Evolutionary conservation across 345 rosid species (phyloP), one percentile per base, ranked within the genome.

Genomic region (Camelina neglecta): DNA sequence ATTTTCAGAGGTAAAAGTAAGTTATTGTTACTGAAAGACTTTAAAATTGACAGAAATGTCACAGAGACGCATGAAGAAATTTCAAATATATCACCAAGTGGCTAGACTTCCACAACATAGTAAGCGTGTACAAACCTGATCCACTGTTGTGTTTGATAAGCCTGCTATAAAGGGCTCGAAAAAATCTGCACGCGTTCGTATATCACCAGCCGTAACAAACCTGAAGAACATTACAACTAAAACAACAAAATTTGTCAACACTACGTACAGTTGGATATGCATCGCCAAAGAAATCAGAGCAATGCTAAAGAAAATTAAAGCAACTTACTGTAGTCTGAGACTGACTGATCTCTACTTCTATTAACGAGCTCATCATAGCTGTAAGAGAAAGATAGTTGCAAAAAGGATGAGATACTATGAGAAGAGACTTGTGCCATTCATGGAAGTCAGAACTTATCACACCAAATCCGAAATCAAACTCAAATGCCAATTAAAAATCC

Each of bases 161-260:
- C 98, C 99, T 79, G 86, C 55, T 67, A 96, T 81, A 63, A 96
- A 96, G 50, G 98, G 99, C 83, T 88, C 97, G 64, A 91, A 93
- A 80, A 96, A 96, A 18, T 89, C 93, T 0, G 93, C 79, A 50
- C 97, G 98, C 51, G 84, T 93, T 67, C 88, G 85, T 76, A 96
- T 91, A 77, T 96, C 98, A 49, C 96, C 98, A 74, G 99, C 84
- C 58, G 98, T 91, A 72, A 96, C 98, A 83, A 96, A 96, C 83
- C 99, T 96, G 87, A 96, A 91, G 84, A 96, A 96, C 99, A 96
- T 96, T 67, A 96, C 99, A 82, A 91, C 99, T 96, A 81, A 77
- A 82, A 81, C 80, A 83, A 84, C 73, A 76, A 79, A 73, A 57
- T 47, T 23, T 80, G 81, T 95, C 73, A 95, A 75, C 57, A 77